Evolutionary conservation across 2,329 filamentous ascomycete genomes (phyloP).

Genomic region (Boeremia lycopersici): DNA sequence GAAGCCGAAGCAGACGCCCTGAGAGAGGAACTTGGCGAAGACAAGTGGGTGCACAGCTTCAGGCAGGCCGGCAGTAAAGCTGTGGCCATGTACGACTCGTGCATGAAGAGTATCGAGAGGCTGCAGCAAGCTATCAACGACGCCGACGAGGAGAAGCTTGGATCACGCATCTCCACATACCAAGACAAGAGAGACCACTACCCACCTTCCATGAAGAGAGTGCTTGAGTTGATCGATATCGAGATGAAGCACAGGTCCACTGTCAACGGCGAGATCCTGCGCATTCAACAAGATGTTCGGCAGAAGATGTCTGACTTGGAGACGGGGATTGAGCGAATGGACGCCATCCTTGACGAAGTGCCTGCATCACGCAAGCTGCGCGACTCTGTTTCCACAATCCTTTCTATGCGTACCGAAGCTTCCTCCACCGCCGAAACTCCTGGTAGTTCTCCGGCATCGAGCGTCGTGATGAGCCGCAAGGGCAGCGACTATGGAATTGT

Average conservation of each 20-base stretch:
- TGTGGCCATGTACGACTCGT: conserved; percentile 95
- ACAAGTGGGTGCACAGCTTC: conserved; percentile 95
- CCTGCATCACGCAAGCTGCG: conserved; percentile 75
- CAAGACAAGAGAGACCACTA: conserved; percentile 96
- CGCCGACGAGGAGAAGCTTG: conserved; percentile 67
- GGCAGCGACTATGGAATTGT: conserved; percentile 53
- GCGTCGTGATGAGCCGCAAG: conserved; percentile 62
- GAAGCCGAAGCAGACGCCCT: conserved; percentile 87
- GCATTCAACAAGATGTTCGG: conserved; percentile 84
- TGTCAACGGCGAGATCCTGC: conserved; percentile 92
- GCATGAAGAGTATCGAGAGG: conserved; percentile 84
- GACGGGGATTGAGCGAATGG: conserved; percentile 76
- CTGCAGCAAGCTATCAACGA: conserved; percentile 79
- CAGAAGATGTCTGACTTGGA: conserved; percentile 80
- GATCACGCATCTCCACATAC: conserved; percentile 82
- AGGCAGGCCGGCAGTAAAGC: conserved; percentile 89
- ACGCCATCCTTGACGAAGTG: conserved; percentile 73
- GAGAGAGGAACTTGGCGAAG: conserved; percentile 88
- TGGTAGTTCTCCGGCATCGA: conserved; percentile 69
- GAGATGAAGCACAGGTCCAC: conserved; percentile 95
- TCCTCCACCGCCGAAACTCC: conserved; percentile 72
- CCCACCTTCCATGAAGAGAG: conserved; percentile 87
- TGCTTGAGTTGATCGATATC: conserved; percentile 90
- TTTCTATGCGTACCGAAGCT: conserved; percentile 72
- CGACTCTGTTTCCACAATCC: conserved; percentile 90